Evolutionary conservation across 805 yeast species (phyloP), one percentile per base, ranked within the genome.

Genomic region (Candida boidinii): DNA sequence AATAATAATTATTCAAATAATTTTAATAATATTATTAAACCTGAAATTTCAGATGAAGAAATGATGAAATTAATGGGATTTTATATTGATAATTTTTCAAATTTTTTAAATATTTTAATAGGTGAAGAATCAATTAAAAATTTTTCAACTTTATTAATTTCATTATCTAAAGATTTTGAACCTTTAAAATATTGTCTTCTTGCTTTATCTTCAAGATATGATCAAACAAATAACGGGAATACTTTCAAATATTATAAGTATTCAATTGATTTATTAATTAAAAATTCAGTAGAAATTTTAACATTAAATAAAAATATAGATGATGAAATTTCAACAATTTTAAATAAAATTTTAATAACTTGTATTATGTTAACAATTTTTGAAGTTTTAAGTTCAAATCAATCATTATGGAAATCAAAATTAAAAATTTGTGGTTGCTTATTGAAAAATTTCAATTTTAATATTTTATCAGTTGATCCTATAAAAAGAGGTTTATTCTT

Each of bases 281-380:
- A 54, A 46, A 9, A 7, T n/a, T n/a, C 3, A 23, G 6, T 7
- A n/a, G 7, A 3, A 11, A 17, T n/a, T 56, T 58, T 4, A 41
- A 49, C 1, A 52, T 49, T 12, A 50, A 48, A 27, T 39, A 31
- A 19, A 34, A 15, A 24, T 36, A 49, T 57, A 4, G 48, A 51
- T 26, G 54, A 56, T 33, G 58, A 52, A 25, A 14, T 36, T 4
- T 20, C 37, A 14, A 49, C 54, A 11, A 50, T 62, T 13, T n/a
- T n/a, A n/a, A n/a, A n/a, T n/a, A n/a, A n/a, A n/a, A n/a, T n/a
- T n/a, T n/a, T n/a, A n/a, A 43, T 60, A 3, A 50, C 69, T 1
- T 62, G 70, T 45, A 58, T 66, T 2, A 39, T 66, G 21, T 46
- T 68, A 7, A 56, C 66, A 44, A 62, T 59, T 13, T 57, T 66